phyloP scores from a whole-genome alignment of 768 basidiomycete species.

The Boletus subparvulus region DNA sequence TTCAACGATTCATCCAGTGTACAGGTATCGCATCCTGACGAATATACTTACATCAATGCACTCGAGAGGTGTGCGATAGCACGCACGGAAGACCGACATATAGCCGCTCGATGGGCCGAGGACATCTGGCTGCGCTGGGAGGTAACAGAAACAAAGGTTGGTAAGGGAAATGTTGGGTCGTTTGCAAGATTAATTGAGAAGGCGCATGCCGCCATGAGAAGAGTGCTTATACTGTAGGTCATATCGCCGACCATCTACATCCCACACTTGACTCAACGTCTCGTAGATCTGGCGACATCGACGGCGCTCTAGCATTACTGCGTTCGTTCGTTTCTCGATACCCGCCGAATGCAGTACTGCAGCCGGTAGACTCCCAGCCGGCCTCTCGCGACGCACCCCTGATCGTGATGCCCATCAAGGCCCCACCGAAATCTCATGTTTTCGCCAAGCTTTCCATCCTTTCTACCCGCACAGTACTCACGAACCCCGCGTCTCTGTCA shows the following conservation, averaged over 20 bases:
- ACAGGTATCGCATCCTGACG: constrained; percentile 43
- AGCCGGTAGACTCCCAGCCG: constrained; percentile 20
- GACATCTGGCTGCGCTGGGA: constrained; percentile 70
- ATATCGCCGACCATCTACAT: background rate
- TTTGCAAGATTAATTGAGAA: constrained; percentile 61
- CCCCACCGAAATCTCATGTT: constrained; percentile 16
- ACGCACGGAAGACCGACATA: constrained; percentile 42
- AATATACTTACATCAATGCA: constrained; percentile 60
- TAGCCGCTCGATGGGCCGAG: constrained; percentile 53
- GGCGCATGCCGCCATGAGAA: constrained; percentile 67
- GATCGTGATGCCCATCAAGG: background rate
- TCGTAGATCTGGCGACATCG: constrained; percentile 48
- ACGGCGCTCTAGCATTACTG: constrained; percentile 56
- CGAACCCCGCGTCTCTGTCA: constrained; percentile 29
- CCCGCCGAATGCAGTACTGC: constrained; percentile 54
- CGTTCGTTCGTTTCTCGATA: constrained; percentile 63
- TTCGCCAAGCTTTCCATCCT: constrained; percentile 49
- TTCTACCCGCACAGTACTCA: constrained; percentile 57
- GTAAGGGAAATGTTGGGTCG: constrained; percentile 16
- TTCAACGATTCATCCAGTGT: constrained; percentile 33
- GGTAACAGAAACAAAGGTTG: constrained; percentile 41
- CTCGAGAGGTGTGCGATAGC: constrained; percentile 61
- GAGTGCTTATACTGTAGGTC: constrained; percentile 60
- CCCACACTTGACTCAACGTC: background rate
- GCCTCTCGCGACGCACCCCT: background rate